Evolutionary conservation across 1,139 yeast genomes (phyloP), one percentile per base, ranked within the genome.

Genomic region (Magnusiomyces fungicola): DNA sequence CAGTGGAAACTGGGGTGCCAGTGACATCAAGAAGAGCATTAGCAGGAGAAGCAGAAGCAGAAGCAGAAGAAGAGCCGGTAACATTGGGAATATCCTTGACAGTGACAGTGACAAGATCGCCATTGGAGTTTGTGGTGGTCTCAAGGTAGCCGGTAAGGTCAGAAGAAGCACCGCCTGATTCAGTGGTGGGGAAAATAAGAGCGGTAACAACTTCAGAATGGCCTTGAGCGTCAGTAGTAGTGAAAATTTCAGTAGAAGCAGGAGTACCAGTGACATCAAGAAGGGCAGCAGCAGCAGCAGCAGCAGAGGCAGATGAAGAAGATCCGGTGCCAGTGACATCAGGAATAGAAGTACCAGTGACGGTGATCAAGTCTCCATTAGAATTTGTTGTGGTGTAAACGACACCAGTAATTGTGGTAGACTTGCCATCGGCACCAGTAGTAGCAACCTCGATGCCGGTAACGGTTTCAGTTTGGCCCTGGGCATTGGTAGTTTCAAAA

Each of bases 81-180:
- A 37, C 45, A 16, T 21, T 21, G 9, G 33, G 32, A 29, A 42
- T 27, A 16, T 39, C 19, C 9, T 25, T 27, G 43, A 9, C 45
- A 24, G 45, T 43, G 29, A 27, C 45, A n/a, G 45, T 43, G n/a
- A 33, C 24, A 12, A 43, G 14, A 30, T 23, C n/a, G 5, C 45
- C 45, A 19, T 30, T 23, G 12, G 25, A 21, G 37, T 29, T 19
- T n/a, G 36, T 29, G 36, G 45, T 42, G 19, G 37, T 9, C 14
- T 12, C 21, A 21, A n/a, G 36, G 36, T 42, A 30, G 12, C 30
- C n/a, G 16, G 27, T 24, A n/a, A 14, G 29, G n/a, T 23, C 42
- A 22, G n/a, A n/a, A 3, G n/a, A 19, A 10, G 29, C 23, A 10
- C 37, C 45, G 3, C 30, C 45, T 18, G 37, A 29, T 16, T 30